Base-by-base conservation (phyloP, 805 yeast species). In the Spathaspora girioi region DNA sequence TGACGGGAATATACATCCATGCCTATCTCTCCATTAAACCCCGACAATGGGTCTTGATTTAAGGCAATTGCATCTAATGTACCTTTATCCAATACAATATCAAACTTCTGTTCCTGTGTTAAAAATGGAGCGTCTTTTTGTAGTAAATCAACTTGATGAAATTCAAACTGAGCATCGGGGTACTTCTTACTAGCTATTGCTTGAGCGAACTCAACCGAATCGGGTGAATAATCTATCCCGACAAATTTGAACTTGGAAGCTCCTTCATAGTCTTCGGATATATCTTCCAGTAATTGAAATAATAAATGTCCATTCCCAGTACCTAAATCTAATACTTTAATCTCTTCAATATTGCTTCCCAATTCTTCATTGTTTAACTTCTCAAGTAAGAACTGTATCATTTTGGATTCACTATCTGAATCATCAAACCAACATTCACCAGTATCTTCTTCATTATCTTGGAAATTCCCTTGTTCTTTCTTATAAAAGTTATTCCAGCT, bases 341-440 rank as follows among this genome's bases (percentile, higher is more conserved):
- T 60, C 7, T 59, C 50, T 14, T 57, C 54, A 51, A 20, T 17
- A 5, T 59, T 56, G 32, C 53, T 77, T 15, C 59, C 51, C 17
- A 29, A 29, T 45, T 50, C 66, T 29, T 45, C 57, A 4, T 55
- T 63, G 1, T 75, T 75, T 3, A 79, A 43, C 56, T 84, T 78
- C 3, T 81, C 81, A 15, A 76, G 69, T 6, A 93, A 65, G 60
- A 86, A 92, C 46, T 82, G 81, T n/a, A 87, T 77, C 83, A 94
- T 86, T 63, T 83, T 86, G 53, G 76, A 77, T 63, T 93, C 98
- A 0, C 99, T 98, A 61, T 87, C 91, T n/a, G 88, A 86, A 61
- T 94, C 99, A 57, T 87, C 84, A 67, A 94, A 94, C 99, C 99
- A 94, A 66, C 92, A 81, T 67, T 94, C 98, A 1, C 99, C 99